Percentiles rank a stretch among this genome's conserved stretches.
Evolutionary conservation across 768 basidiomycete genomes (phyloP).

Genomic region (Fomitopsis serialis): DNA sequence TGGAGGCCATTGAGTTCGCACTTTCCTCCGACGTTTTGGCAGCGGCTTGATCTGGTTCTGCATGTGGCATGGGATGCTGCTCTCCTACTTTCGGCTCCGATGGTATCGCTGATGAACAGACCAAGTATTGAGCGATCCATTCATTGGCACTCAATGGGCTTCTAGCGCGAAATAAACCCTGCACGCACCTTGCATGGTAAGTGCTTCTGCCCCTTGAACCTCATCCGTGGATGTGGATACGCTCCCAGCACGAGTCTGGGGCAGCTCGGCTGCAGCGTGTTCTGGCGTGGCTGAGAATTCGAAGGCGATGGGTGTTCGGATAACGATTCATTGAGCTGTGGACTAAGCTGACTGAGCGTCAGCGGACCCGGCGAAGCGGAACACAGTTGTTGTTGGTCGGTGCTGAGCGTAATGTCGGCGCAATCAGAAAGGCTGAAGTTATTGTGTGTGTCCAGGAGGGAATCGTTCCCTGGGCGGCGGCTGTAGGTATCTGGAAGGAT

Average conservation of each 20-base stretch:
- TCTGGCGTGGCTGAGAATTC: neutral
- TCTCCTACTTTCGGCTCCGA: neutral
- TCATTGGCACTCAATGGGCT: neutral
- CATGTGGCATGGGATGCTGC: too few relatives aligned
- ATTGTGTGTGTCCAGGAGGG: neutral
- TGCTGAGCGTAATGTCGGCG: neutral
- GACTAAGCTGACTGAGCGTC: constrained; percentile 37
- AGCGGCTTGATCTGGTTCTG: too few relatives aligned
- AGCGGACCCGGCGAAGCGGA: constrained; percentile 17
- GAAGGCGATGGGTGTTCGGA: neutral
- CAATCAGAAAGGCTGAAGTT: neutral
- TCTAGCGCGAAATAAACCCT: neutral
- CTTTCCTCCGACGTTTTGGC: too few relatives aligned
- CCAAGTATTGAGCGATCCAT: too few relatives aligned
- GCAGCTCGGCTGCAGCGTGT: neutral
- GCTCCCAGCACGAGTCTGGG: neutral
- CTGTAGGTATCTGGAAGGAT: constrained; percentile 19
- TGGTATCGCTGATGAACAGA: neutral
- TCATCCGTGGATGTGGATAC: neutral
- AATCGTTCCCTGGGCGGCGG: constrained; percentile 7
- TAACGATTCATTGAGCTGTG: constrained; percentile 15
- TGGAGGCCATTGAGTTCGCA: neutral
- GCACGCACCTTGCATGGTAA: neutral
- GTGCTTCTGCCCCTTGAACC: neutral
- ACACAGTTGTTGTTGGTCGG: neutral